These are phyloP conservation scores for Hexamita inflata DNA, from an alignment of 208 protist genomes.

Conservation along the genomic window DNA sequence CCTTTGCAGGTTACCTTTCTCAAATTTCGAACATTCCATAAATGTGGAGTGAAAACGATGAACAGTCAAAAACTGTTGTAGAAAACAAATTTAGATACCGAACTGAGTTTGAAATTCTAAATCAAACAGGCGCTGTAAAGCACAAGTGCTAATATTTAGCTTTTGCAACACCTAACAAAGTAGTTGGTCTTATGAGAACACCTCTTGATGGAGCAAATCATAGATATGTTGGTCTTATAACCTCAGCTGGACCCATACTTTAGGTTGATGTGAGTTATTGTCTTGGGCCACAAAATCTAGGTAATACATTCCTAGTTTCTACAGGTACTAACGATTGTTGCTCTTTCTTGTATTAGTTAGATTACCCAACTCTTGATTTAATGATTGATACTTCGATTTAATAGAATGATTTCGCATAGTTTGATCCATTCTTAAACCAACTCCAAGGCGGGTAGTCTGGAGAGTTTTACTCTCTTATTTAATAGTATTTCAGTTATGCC, in stretches of 20 bases:
- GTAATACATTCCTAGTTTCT: constrained; percentile 11
- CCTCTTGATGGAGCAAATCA: constrained; percentile 19
- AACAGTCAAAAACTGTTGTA: background rate
- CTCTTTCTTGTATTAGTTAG: background rate
- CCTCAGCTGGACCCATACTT: background rate
- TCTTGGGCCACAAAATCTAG: background rate
- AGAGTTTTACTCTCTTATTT: background rate
- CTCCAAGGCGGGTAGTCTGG: background rate
- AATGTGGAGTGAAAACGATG: background rate
- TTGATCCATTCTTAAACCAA: constrained; percentile 16
- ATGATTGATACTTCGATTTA: background rate
- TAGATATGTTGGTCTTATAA: constrained; percentile 13
- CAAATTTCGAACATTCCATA: background rate
- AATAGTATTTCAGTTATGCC: constrained; percentile 21
- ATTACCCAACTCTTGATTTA: constrained; percentile 8
- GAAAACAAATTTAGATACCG: constrained; percentile 10
- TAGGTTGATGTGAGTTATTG: background rate
- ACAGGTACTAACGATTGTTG: background rate
- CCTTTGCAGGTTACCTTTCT: constrained; percentile 7
- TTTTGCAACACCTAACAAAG: constrained; percentile 4
- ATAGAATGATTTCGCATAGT: background rate
- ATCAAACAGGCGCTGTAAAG: background rate
- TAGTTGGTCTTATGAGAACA: constrained; percentile 13
- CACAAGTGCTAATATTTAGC: background rate
- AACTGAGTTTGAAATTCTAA: constrained; percentile 17